Base-by-base conservation (phyloP, 805 yeast genomes). In the Lachancea dasiensis region DNA sequence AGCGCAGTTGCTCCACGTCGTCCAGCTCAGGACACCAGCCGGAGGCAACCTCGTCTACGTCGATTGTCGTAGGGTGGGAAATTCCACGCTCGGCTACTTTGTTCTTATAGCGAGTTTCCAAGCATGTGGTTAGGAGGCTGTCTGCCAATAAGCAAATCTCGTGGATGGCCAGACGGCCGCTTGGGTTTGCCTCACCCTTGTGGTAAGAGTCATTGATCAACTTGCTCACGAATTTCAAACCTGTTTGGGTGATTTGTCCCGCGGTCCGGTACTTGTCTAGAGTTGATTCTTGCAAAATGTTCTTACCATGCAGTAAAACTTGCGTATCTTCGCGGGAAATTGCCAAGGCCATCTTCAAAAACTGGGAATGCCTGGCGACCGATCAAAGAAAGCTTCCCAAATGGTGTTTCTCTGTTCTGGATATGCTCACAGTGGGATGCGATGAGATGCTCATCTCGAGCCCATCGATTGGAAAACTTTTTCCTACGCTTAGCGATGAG, bases 21-120 rank as follows among this genome's bases (percentile, higher is more conserved):
- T 79, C 87, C 36, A 82, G 60, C 61, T 87, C 96, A 28, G 98
- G 98, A 22, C 95, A 71, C 61, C 83, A 85, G 8, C 95, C 95
- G 40, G 68, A 62, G 16, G 80, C 75, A 38, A 84, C 70, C 55
- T 84, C 87, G 58, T 86, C 84, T 37, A 84, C 80, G 63, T 87
- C 95, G 45, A 92, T 76, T 36, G 85, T 74, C 13, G 87, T 87
- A n/a, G 99, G 98, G 44, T 74, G 75, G 7, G 96, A 85, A 56
- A 92, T 84, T 43, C 97, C 96, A 64, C 83, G 86, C 68, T 92
- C 99, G 48, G 74, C 71, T 21, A 80, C 81, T 34, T 70, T 69
- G 47, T 70, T 71, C 50, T 68, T 79, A 63, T 75, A 89, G 22
- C 72, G 80, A 39, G 66, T 70, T 40, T 68, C 68, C 37, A 83